Evolutionary conservation across 2,329 filamentous ascomycete species (phyloP).

Genomic region (Verticillium longisporum): DNA sequence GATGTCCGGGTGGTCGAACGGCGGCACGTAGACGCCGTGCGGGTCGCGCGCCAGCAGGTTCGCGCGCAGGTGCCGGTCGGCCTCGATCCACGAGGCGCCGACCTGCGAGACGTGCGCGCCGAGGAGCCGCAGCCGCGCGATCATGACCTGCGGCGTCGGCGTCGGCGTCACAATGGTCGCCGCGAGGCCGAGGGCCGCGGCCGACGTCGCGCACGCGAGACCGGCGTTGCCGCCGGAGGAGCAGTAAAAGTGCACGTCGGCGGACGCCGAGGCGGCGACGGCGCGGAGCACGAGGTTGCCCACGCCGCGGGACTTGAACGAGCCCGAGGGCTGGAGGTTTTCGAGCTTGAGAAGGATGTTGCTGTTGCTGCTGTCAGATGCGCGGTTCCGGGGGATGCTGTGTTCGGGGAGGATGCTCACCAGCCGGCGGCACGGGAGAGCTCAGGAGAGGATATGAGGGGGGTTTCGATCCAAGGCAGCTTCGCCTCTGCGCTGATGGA

Average conservation of each 20-base stretch:
- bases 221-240: constrained; percentile 81
- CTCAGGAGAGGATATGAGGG: constrained; percentile 58
- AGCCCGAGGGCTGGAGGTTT: constrained; percentile 75
- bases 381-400: neutral
- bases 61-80: constrained; percentile 58
- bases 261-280: constrained; percentile 24
- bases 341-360: constrained; percentile 82
- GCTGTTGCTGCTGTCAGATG: constrained; percentile 27
- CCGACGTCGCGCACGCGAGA: constrained; percentile 71
- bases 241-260: constrained; percentile 64
- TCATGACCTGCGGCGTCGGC: constrained; percentile 61
- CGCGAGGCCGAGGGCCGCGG: constrained; percentile 53
- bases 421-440: constrained; percentile 67
- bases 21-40: constrained; percentile 56
- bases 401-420: constrained; percentile 32
- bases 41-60: constrained; percentile 47
- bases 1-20: constrained; percentile 62
- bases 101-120: constrained; percentile 63
- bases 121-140: constrained; percentile 60
- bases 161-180: constrained; percentile 71
- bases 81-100: constrained; percentile 62
- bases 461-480: constrained; percentile 64
- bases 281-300: constrained; percentile 59
- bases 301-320: constrained; percentile 78
- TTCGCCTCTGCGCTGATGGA: constrained; percentile 29